Percentiles rank a stretch among this genome's conserved stretches.
Evolutionary conservation across 305 asterid genomes (phyloP).

Genomic region (Fraxinus dipetala): DNA sequence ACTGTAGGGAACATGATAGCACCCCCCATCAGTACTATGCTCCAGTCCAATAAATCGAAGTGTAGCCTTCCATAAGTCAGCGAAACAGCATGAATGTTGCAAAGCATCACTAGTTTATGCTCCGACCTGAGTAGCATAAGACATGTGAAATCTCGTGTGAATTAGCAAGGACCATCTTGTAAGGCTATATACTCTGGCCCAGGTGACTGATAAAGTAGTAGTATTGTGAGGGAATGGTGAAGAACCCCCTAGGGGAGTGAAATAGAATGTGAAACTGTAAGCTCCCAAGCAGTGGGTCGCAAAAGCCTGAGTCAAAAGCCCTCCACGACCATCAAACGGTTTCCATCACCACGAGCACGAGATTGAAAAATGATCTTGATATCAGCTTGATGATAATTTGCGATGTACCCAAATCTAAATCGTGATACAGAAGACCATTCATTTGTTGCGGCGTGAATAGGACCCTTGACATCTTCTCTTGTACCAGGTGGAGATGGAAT

Average conservation of each 20-base stretch:
- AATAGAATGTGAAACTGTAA: too few relatives aligned
- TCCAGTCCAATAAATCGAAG: too few relatives aligned
- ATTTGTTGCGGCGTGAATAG: neutral
- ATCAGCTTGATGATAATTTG: conserved; percentile 20
- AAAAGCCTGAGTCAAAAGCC: conserved; percentile 17
- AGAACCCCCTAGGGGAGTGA: too few relatives aligned
- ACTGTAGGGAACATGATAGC: neutral
- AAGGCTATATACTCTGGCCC: conserved; percentile 8
- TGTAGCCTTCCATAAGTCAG: too few relatives aligned
- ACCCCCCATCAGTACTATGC: too few relatives aligned
- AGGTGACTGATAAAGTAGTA: neutral
- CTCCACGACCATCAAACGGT: conserved; percentile 31
- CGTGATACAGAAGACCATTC: neutral
- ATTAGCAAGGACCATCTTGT: conserved; percentile 29
- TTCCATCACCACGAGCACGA: conserved; percentile 23
- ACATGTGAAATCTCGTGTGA: conserved; percentile 14
- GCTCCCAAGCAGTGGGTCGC: neutral
- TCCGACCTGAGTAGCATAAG: neutral
- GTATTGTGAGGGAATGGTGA: too few relatives aligned
- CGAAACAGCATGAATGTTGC: too few relatives aligned
- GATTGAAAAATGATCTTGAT: conserved; percentile 34
- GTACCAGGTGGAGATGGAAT: neutral
- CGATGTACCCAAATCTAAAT: neutral
- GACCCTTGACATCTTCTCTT: neutral
- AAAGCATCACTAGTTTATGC: neutral